Conservation (phyloP, 2,329 filamentous ascomycete genomes). For the Microcera coccophila region DNA sequence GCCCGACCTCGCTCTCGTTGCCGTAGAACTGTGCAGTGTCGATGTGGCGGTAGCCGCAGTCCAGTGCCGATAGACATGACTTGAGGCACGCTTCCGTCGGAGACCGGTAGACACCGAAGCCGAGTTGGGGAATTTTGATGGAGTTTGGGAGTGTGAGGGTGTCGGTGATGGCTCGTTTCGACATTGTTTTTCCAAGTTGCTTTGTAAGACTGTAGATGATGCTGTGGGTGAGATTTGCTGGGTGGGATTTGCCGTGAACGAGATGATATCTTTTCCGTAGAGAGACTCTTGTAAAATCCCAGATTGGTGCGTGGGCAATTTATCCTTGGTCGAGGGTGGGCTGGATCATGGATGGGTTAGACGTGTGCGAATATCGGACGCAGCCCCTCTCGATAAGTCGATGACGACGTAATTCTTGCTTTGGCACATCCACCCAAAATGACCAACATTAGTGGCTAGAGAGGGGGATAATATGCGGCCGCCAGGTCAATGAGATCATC, state of each 20-base stretch:
- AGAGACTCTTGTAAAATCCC: too few relatives aligned
- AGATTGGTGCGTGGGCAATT: too few relatives aligned
- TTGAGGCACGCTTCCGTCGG: slow-evolving; percentile 49
- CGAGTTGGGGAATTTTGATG: slow-evolving; percentile 58
- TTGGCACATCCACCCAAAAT: too few relatives aligned
- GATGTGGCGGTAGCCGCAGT: slow-evolving; percentile 58
- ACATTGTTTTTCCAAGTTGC: slow-evolving; percentile 1
- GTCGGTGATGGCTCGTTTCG: slow-evolving; percentile 15
- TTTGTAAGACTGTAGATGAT: slow-evolving; percentile 1
- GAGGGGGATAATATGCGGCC: too few relatives aligned
- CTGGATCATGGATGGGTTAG: too few relatives aligned
- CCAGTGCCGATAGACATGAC: slow-evolving; percentile 56
- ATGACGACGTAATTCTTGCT: too few relatives aligned
- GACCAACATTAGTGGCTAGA: too few relatives aligned
- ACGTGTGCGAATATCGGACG: too few relatives aligned
- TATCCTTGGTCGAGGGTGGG: too few relatives aligned
- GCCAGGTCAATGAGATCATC: too few relatives aligned
- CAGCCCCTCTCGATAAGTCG: too few relatives aligned
- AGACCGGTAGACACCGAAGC: slow-evolving; percentile 68
- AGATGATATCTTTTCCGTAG: too few relatives aligned
- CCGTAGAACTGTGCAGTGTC: slow-evolving; percentile 62
- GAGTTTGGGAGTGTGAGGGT: slow-evolving; percentile 22
- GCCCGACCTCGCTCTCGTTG: slow-evolving; percentile 65
- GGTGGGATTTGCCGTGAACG: slow-evolving; percentile 32
- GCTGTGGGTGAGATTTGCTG: slow-evolving; percentile 12